Conservation (phyloP, 2,329 filamentous ascomycete genomes). For the Triangularia verruculosa region DNA sequence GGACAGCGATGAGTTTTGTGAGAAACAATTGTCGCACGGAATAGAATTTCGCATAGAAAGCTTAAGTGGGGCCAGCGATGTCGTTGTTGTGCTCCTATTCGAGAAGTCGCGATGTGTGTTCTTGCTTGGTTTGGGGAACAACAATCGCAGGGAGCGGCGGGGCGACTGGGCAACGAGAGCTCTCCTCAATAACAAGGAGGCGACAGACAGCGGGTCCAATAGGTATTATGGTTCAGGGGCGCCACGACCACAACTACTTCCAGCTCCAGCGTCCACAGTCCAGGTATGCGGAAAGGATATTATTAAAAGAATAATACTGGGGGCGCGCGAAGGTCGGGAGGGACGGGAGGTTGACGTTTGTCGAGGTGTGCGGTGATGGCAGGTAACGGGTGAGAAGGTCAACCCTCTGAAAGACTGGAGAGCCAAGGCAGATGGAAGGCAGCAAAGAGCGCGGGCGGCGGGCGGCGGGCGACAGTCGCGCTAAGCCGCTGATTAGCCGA, state of each 20-base stretch:
- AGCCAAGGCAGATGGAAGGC: not conserved
- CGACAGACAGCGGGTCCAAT: not conserved
- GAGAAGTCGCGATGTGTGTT: not conserved
- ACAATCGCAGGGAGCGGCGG: constrained; percentile 20
- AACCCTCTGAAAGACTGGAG: constrained; percentile 3
- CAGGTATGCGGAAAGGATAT: not conserved
- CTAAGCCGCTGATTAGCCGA: constrained; percentile 26
- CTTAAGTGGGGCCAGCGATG: not conserved
- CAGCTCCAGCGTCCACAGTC: not conserved
- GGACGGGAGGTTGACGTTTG: not conserved
- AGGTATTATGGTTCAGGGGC: not conserved
- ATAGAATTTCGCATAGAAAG: not conserved
- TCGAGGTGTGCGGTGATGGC: not conserved
- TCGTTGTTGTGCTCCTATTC: not conserved
- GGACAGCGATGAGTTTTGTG: not conserved
- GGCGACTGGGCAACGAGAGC: constrained; percentile 21
- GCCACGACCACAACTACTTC: constrained; percentile 13
- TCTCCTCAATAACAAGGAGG: not conserved
- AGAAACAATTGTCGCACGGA: not conserved
- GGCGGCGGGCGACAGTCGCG: constrained; percentile 16
- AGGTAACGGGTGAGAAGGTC: constrained; percentile 9
- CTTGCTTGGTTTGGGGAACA: constrained; percentile 8
- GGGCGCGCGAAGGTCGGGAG: not conserved
- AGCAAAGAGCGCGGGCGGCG: not conserved
- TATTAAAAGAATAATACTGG: not conserved